Evolutionary conservation across 306 rosid species (phyloP).

Genomic region (Medicago arabica): DNA sequence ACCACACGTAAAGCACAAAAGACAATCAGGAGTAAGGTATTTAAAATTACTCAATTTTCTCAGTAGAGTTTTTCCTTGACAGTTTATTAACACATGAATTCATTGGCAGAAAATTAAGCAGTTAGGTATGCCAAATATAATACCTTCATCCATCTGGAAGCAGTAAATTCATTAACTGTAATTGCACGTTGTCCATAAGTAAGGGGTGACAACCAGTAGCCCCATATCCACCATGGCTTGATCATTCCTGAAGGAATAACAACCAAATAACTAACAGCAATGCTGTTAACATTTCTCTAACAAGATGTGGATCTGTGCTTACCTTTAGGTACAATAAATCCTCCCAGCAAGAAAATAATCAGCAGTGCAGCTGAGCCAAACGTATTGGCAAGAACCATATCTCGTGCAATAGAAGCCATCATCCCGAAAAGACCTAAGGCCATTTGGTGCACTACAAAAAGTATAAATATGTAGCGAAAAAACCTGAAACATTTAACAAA

Average conservation of each 20-base stretch:
- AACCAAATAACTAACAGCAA: conserved; percentile 28
- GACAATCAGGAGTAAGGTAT: conserved; percentile 10
- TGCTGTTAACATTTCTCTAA: not conserved
- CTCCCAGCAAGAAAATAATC: conserved; percentile 72
- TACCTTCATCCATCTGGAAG: conserved; percentile 87
- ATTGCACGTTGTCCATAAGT: conserved; percentile 80
- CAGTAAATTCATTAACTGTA: conserved; percentile 82
- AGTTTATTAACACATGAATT: conserved; percentile 17
- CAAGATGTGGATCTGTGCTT: conserved; percentile 12
- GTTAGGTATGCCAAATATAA: conserved; percentile 39
- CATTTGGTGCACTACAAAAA: conserved; percentile 86
- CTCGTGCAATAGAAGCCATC: conserved; percentile 81
- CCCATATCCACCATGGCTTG: conserved; percentile 92
- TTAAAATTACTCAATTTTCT: not conserved
- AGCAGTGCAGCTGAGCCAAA: conserved; percentile 86
- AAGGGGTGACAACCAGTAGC: conserved; percentile 86
- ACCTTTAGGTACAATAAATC: conserved; percentile 91
- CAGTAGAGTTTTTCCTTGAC: conserved; percentile 16
- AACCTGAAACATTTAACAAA: conserved; percentile 67
- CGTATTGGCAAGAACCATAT: conserved; percentile 86
- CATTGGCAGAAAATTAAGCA: conserved; percentile 16
- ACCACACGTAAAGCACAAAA: not conserved
- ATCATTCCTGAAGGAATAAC: conserved; percentile 62
- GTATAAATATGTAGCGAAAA: conserved; percentile 78
- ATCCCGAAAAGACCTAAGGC: conserved; percentile 86